Evolutionary conservation across 805 yeast genomes (phyloP), one percentile per base, ranked within the genome.

Genomic region (Cyberlindnera maclurae): DNA sequence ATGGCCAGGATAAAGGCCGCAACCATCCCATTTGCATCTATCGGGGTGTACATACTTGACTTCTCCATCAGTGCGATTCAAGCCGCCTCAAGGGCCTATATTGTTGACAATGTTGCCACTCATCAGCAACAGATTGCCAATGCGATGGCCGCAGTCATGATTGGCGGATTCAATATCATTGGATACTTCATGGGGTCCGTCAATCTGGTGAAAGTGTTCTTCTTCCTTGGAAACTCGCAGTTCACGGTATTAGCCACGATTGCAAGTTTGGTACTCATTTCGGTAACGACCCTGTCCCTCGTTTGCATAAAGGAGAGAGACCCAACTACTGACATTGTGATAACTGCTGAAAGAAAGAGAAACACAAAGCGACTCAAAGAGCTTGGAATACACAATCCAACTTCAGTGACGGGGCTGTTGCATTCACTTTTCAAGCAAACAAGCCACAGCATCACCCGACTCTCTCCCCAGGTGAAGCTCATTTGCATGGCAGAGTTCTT

Each of bases 71-170:
- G 70, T 41, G 71, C 68, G 3, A 77, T 78, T 38, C 82, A 77
- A 47, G 81, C 83, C 1, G 67, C 79, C 5, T 60, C 75, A 8
- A 62, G 84, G 11, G 82, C 84, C 0, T 64, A 75, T 30, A 73
- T 77, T 24, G 81, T 77, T 16, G 84, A 77, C 49, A 71, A 73
- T 44, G 75, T 76, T 7, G 73, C 79, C 5, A 64, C 75, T 1
- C 56, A 62, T 36, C 82, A 75, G 46, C 83, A 78, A 47, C 74
- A 71, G 39, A 49, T 60, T 5, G 79, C 81, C 9, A 77, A 77
- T 51, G 82, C 81, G 1, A 74, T 79, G 80, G 83, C 82, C 1
- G 80, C 82, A 2, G 59, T 79, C 35, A 66, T 78, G 76, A 73
- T 75, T 36, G 78, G 82, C 0, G 61, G 63, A 1, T 79, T 79